Evolutionary conservation across 805 yeast species (phyloP).

Genomic region (Pichia nakasei): DNA sequence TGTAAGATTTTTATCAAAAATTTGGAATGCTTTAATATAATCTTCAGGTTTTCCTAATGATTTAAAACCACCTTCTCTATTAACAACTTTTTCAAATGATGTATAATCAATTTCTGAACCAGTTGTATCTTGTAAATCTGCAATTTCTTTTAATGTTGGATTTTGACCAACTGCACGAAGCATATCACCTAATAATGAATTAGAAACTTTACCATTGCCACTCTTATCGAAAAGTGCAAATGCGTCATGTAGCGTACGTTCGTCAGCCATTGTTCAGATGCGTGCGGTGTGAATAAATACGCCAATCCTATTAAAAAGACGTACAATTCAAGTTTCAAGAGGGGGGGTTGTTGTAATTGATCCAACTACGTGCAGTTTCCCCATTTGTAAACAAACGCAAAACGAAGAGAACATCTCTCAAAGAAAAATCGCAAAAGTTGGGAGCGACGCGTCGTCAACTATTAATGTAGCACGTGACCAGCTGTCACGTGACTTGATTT

Average conservation of each 20-base stretch:
- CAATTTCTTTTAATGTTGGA: constrained; percentile 87
- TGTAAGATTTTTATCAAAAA: constrained; percentile 90
- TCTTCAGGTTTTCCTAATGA: constrained; percentile 86
- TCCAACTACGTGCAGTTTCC: too few relatives aligned
- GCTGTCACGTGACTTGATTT: too few relatives aligned
- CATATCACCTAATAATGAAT: constrained; percentile 81
- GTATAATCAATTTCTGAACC: constrained; percentile 55
- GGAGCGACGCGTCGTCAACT: too few relatives aligned
- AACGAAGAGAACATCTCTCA: too few relatives aligned
- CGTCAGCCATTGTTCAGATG: not conserved
- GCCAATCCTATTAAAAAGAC: too few relatives aligned
- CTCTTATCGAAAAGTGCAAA: constrained; percentile 94
- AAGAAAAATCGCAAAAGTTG: too few relatives aligned
- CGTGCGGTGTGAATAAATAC: too few relatives aligned
- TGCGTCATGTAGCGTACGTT: constrained; percentile 56
- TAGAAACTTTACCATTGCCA: constrained; percentile 86
- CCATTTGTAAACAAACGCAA: too few relatives aligned
- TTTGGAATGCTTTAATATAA: constrained; percentile 93
- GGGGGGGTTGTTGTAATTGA: too few relatives aligned
- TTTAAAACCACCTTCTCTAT: constrained; percentile 83
- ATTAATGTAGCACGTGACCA: too few relatives aligned
- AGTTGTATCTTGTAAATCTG: constrained; percentile 38
- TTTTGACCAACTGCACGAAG: constrained; percentile 97
- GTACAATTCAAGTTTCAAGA: too few relatives aligned
- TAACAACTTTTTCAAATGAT: constrained; percentile 64